Conservation (phyloP, 169 alveolate species). For the Eimeria sp. region DNA sequence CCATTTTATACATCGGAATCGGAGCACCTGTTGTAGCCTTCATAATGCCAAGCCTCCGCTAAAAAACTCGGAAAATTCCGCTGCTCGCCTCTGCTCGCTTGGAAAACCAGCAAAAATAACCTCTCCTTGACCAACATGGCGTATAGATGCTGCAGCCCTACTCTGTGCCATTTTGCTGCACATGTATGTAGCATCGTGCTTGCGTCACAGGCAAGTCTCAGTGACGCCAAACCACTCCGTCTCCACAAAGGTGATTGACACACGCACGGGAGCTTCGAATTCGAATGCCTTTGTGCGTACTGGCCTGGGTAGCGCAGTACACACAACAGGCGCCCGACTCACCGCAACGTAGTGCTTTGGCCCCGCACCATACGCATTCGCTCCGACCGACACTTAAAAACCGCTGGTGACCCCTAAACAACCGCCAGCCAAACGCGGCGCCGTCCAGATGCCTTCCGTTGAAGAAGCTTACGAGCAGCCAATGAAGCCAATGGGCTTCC, state of each 20-base stretch:
- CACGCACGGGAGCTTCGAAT: not conserved
- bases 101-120: not conserved
- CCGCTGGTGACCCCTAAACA: slow-evolving; percentile 18
- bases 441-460: slow-evolving; percentile 25
- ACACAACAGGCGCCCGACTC: not conserved
- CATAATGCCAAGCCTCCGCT: not conserved
- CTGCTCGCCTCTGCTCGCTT: not conserved
- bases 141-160: not conserved
- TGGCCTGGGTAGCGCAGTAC: not conserved
- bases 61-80: not conserved
- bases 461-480: not conserved
- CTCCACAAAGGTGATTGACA: not conserved
- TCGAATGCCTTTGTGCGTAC: not conserved
- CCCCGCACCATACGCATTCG: not conserved
- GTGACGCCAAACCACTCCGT: not conserved
- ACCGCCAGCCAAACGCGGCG: not conserved
- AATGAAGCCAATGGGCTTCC: not conserved
- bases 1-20: not conserved
- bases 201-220: not conserved
- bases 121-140: not conserved
- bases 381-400: not conserved
- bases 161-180: not conserved
- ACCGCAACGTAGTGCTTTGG: not conserved
- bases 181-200: not conserved
- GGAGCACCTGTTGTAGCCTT: not conserved